Conservation (phyloP, 768 basidiomycete genomes). For the Rhizopogon vulgaris region DNA sequence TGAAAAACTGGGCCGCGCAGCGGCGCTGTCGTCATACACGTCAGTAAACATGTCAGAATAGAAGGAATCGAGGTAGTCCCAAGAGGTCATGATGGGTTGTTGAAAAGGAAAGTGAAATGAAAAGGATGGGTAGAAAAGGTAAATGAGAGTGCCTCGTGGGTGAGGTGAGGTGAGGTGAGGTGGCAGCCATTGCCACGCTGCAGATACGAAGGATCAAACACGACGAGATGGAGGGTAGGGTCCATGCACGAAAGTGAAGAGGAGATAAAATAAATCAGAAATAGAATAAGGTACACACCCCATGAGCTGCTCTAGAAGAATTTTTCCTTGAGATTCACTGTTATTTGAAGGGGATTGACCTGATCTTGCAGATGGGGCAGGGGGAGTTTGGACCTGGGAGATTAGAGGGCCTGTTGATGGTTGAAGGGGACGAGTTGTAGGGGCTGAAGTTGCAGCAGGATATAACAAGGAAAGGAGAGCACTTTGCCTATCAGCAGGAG, state of each 20-base stretch:
- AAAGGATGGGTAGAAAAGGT: constrained; percentile 18
- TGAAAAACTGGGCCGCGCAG: constrained; percentile 45
- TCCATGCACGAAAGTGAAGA: constrained; percentile 4
- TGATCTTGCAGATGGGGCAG: constrained; percentile 50
- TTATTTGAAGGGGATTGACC: constrained; percentile 47
- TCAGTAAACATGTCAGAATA: constrained; percentile 17
- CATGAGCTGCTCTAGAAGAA: constrained; percentile 77
- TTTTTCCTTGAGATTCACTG: constrained; percentile 66
- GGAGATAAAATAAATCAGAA: neutral
- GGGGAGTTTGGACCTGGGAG: constrained; percentile 63
- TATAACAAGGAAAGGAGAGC: constrained; percentile 69
- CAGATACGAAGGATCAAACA: neutral
- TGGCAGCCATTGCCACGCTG: constrained; percentile 8
- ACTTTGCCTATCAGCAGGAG: constrained; percentile 62
- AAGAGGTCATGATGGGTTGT: constrained; percentile 22
- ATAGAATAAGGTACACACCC: constrained; percentile 46
- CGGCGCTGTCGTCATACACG: constrained; percentile 27
- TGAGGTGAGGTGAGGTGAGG: constrained; percentile 23
- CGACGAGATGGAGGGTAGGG: neutral
- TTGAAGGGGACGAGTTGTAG: constrained; percentile 12
- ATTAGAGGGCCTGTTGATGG: constrained; percentile 20
- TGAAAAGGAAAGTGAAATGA: constrained; percentile 11
- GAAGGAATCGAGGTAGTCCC: constrained; percentile 26
- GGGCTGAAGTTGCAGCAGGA: constrained; percentile 35
- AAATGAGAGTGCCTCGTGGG: constrained; percentile 17